phyloP scores from a whole-genome alignment of 441 rosid species.

The Jatropha multifida region DNA sequence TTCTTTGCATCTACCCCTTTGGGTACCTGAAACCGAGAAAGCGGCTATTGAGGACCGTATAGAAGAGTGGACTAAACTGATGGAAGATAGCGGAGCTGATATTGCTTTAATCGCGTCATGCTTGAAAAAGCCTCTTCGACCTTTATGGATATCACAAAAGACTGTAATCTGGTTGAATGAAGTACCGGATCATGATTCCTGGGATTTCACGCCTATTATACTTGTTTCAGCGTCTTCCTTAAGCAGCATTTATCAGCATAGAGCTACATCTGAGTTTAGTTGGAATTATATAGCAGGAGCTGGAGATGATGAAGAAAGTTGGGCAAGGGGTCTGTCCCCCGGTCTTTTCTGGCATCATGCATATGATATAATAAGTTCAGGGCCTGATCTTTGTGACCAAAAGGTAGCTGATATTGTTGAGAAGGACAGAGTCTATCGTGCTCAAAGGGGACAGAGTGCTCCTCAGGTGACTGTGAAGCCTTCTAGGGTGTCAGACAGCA shows the following conservation, averaged over 20 bases:
- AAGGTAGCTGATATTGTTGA: constrained; percentile 91
- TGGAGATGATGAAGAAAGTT: constrained; percentile 98
- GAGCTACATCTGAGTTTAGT: constrained; percentile 70
- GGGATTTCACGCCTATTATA: constrained; percentile 90
- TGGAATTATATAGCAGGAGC: constrained; percentile 97
- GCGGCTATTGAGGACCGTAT: constrained; percentile 60
- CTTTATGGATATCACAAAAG: constrained; percentile 88
- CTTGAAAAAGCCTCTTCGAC: constrained; percentile 73
- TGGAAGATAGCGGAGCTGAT: constrained; percentile 87
- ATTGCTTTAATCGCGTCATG: constrained; percentile 55
- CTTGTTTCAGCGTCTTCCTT: constrained; percentile 78
- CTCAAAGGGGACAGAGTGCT: constrained; percentile 71
- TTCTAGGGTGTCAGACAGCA: constrained; percentile 26
- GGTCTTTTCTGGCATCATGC: constrained; percentile 74
- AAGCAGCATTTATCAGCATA: constrained; percentile 38
- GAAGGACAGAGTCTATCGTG: constrained; percentile 69
- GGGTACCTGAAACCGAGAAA: constrained; percentile 81
- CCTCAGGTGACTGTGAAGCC: constrained; percentile 60
- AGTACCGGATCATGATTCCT: constrained; percentile 83
- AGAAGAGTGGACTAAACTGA: constrained; percentile 68
- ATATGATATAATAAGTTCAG: constrained; percentile 64
- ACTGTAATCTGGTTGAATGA: constrained; percentile 89
- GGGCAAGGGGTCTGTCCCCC: constrained; percentile 92
- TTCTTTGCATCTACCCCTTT: constrained; percentile 83
- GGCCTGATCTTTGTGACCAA: constrained; percentile 73